These are phyloP conservation scores for Fusarium sulawesiense DNA, from an alignment of 2,329 filamentous ascomycete species.

Conservation along the genomic window DNA sequence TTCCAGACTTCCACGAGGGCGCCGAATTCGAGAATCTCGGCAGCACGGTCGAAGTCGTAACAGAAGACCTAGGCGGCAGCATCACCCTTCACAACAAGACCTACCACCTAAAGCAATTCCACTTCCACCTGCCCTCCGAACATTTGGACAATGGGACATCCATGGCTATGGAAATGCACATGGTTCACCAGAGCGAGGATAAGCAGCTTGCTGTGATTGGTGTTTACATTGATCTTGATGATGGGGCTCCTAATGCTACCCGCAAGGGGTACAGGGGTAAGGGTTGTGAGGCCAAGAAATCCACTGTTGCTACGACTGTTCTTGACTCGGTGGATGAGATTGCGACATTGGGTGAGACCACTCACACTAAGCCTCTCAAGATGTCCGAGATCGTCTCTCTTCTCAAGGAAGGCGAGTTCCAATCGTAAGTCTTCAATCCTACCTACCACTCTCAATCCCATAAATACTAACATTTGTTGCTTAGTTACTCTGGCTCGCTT, in stretches of 20 bases:
- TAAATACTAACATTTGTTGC: conserved; percentile 10
- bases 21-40: conserved; percentile 64
- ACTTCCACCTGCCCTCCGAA: conserved; percentile 71
- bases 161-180: conserved; percentile 48
- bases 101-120: conserved; percentile 65
- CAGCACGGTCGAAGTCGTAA: conserved; percentile 61
- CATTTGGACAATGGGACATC: conserved; percentile 60
- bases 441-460: neutral
- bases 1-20: conserved; percentile 52
- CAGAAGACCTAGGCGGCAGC: conserved; percentile 57
- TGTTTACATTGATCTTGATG: conserved; percentile 42
- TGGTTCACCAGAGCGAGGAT: conserved; percentile 43
- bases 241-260: neutral
- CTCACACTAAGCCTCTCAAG: conserved; percentile 53
- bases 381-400: conserved; percentile 54
- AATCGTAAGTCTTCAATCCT: conserved; percentile 37
- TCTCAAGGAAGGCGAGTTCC: conserved; percentile 46
- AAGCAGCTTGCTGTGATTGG: conserved; percentile 47
- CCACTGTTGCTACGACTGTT: conserved; percentile 51
- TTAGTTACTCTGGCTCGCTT: conserved; percentile 66
- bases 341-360: conserved; percentile 53
- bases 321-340: conserved; percentile 50
- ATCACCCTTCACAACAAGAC: conserved; percentile 54
- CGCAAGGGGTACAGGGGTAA: conserved; percentile 1
- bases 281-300: conserved; percentile 7